Conservation (phyloP, 108 stramenopile species). For the Cyclotella choctawhatcheeana region DNA sequence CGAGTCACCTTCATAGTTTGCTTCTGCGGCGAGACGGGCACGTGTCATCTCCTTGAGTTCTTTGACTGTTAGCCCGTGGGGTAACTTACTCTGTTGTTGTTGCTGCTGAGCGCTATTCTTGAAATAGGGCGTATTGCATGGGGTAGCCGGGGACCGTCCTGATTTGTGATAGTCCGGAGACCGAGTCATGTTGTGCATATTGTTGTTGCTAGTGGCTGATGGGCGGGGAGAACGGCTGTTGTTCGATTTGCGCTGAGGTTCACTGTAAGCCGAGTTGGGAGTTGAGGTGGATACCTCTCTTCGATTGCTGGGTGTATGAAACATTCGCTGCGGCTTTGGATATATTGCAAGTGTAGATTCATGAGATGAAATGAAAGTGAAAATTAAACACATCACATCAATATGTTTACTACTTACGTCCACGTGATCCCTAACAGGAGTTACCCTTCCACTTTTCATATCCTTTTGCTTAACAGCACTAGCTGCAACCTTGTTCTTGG, state of each 20-base stretch:
- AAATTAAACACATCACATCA: not conserved
- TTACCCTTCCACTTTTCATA: constrained; percentile 27
- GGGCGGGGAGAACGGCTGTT: constrained; percentile 12
- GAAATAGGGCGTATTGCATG: not conserved
- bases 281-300: constrained; percentile 30
- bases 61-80: constrained; percentile 91
- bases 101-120: not conserved
- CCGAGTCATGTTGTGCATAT: not conserved
- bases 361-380: not conserved
- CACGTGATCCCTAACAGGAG: constrained; percentile 40
- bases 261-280: constrained; percentile 33
- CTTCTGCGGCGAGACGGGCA: constrained; percentile 82
- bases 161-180: constrained; percentile 30
- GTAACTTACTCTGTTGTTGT: constrained; percentile 62
- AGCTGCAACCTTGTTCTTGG: constrained; percentile 2
- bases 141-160: not conserved
- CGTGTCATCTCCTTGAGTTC: constrained; percentile 95
- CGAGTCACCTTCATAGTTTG: constrained; percentile 27
- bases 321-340: constrained; percentile 25
- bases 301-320: constrained; percentile 32
- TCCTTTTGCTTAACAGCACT: constrained; percentile 14
- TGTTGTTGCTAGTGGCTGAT: not conserved
- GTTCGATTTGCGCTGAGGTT: constrained; percentile 10
- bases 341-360: not conserved
- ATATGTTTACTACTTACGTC: constrained; percentile 23